Conservation (phyloP, 2,329 filamentous ascomycete genomes). For the Talaromyces islandicus region DNA sequence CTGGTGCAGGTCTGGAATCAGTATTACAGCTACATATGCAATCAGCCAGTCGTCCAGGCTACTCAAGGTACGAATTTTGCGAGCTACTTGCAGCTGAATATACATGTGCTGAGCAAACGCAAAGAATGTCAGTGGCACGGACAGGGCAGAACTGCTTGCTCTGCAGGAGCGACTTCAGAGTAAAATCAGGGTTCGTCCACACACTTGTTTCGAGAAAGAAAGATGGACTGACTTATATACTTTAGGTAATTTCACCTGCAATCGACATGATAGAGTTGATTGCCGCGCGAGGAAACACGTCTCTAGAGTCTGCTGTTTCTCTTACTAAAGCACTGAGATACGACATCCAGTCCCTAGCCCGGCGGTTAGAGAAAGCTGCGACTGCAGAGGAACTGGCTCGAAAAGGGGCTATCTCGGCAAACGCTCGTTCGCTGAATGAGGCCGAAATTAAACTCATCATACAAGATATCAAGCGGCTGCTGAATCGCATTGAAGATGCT, state of each 20-base stretch:
- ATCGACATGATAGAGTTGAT: slow-evolving; percentile 19
- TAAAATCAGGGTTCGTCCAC: slow-evolving; percentile 67
- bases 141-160: slow-evolving; percentile 63
- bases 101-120: background rate
- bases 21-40: slow-evolving; percentile 80
- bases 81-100: background rate
- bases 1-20: slow-evolving; percentile 64
- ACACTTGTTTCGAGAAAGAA: slow-evolving; percentile 15
- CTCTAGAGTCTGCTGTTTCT: slow-evolving; percentile 75
- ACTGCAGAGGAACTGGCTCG: slow-evolving; percentile 47
- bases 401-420: slow-evolving; percentile 29
- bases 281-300: slow-evolving; percentile 68
- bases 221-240: slow-evolving; percentile 62
- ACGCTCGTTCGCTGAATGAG: slow-evolving; percentile 52
- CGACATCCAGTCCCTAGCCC: slow-evolving; percentile 75
- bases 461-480: slow-evolving; percentile 65
- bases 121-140: slow-evolving; percentile 63
- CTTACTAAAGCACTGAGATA: slow-evolving; percentile 76
- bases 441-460: slow-evolving; percentile 65
- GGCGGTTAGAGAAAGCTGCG: slow-evolving; percentile 65
- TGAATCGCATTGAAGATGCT: slow-evolving; percentile 78
- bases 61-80: slow-evolving; percentile 50
- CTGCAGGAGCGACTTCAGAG: slow-evolving; percentile 71
- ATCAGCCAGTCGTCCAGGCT: slow-evolving; percentile 73
- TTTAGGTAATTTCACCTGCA: slow-evolving; percentile 69